Evolutionary conservation across 345 rosid genomes (phyloP).

Genomic region (Sonneratia alba): DNA sequence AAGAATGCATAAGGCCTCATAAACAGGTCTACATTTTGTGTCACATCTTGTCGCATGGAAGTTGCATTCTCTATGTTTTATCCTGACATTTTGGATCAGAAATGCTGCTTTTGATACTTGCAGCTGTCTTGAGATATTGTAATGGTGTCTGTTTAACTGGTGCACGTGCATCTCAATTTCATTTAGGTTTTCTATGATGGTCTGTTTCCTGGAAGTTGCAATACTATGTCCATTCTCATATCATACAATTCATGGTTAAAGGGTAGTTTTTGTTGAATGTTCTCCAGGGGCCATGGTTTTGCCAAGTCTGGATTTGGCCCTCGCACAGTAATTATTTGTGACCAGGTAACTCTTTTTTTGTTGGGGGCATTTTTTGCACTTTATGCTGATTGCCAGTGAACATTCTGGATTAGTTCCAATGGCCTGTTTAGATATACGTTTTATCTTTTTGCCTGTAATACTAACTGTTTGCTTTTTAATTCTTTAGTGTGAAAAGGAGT

Average conservation of each 20-base stretch:
- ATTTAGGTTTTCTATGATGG: too few species aligned
- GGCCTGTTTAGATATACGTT: neutral
- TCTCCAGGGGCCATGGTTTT: constrained; percentile 65
- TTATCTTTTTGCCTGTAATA: neutral
- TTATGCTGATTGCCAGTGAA: too few species aligned
- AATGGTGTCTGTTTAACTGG: too few species aligned
- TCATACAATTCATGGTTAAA: neutral
- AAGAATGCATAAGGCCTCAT: too few species aligned
- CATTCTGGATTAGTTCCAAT: neutral
- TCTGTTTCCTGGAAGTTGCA: neutral
- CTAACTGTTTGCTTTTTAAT: constrained; percentile 9
- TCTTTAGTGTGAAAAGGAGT: constrained; percentile 84
- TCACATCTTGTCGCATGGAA: too few species aligned
- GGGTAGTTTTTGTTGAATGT: constrained; percentile 1
- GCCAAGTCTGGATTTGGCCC: constrained; percentile 61
- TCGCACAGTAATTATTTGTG: constrained; percentile 82
- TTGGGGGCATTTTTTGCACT: neutral
- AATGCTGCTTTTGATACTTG: too few species aligned
- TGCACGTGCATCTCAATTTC: too few species aligned
- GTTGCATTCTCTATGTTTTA: too few species aligned
- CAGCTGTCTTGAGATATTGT: too few species aligned
- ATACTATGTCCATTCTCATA: neutral
- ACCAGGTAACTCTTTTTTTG: constrained; percentile 45
- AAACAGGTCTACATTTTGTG: too few species aligned
- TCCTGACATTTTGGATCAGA: too few species aligned